A percentile compares a stretch with the other conserved stretches of the same genome.
Evolutionary conservation across 768 basidiomycete species (phyloP).

Genomic region (Phaeotremella skinneri): DNA sequence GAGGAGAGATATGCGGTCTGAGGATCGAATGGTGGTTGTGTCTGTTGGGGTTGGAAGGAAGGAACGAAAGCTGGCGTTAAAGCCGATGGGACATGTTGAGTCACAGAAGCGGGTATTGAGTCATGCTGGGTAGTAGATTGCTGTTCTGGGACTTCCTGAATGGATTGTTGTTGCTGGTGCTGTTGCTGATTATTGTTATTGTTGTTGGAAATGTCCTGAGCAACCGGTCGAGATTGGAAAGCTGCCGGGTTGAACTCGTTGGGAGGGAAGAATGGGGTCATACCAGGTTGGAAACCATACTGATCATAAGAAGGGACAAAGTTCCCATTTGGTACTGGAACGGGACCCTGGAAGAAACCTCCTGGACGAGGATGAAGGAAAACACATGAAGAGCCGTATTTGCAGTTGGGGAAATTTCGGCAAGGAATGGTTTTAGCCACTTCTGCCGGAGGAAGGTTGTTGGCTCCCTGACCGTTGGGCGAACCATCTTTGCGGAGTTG

Average conservation of each 20-base stretch:
- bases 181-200: slow-evolving; percentile 2
- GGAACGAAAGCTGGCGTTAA: slow-evolving; percentile 24
- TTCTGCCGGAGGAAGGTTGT: slow-evolving; percentile 51
- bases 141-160: slow-evolving; percentile 25
- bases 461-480: slow-evolving; percentile 21
- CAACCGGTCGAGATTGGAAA: slow-evolving; percentile 8
- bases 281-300: not conserved
- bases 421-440: slow-evolving; percentile 52
- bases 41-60: slow-evolving; percentile 12
- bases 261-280: slow-evolving; percentile 13
- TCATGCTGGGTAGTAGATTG: slow-evolving; percentile 14
- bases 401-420: slow-evolving; percentile 53
- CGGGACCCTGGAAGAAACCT: slow-evolving; percentile 22
- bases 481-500: slow-evolving; percentile 15
- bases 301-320: slow-evolving; percentile 5
- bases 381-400: slow-evolving; percentile 49
- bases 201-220: not conserved
- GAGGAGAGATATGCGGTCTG: slow-evolving; percentile 15
- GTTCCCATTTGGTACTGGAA: not conserved
- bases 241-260: slow-evolving; percentile 15
- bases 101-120: slow-evolving; percentile 3
- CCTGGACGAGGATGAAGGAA: slow-evolving; percentile 49
- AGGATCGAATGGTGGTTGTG: not conserved
- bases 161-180: slow-evolving; percentile 17
- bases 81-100: slow-evolving; percentile 23